These are phyloP conservation scores for Apiospora aurea DNA, from an alignment of 2,329 filamentous ascomycete species.

Conservation along the genomic window DNA sequence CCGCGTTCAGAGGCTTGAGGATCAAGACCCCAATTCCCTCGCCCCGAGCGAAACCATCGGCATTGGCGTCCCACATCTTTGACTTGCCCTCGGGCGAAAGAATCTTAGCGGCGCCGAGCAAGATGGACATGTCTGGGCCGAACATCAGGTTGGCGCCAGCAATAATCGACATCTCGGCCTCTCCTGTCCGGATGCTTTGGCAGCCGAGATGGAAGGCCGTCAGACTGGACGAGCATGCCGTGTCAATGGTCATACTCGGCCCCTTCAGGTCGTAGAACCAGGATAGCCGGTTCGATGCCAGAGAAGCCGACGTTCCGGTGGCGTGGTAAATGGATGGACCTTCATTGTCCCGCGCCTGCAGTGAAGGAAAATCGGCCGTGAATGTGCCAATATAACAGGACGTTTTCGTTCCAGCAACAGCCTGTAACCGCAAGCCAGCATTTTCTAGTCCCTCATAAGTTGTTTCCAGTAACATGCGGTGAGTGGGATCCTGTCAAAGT, in stretches of 20 bases:
- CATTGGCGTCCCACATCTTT: conserved; percentile 41
- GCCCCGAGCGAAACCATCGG: conserved; percentile 46
- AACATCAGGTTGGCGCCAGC: conserved; percentile 38
- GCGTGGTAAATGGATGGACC: conserved; percentile 1
- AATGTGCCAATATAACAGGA: conserved; percentile 15
- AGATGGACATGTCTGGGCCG: conserved; percentile 34
- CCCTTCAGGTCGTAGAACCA: conserved; percentile 41
- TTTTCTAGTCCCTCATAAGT: not conserved
- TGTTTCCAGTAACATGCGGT: conserved; percentile 2
- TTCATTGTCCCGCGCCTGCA: conserved; percentile 3
- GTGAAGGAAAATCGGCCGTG: conserved; percentile 6
- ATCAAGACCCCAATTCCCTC: conserved; percentile 48
- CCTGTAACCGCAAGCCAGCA: not conserved
- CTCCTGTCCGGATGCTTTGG: conserved; percentile 39
- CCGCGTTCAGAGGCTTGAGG: conserved; percentile 47
- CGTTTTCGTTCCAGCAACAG: not conserved
- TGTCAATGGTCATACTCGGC: conserved; percentile 41
- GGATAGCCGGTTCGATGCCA: conserved; percentile 36
- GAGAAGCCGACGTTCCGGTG: conserved; percentile 4
- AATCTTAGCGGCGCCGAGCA: conserved; percentile 29
- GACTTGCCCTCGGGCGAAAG: conserved; percentile 35
- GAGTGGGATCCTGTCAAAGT: not conserved
- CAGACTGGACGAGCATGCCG: conserved; percentile 44
- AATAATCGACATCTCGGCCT: conserved; percentile 39
- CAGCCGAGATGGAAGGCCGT: conserved; percentile 42